Evolutionary conservation across 306 rosid species (phyloP).

Genomic region (Sophora flavescens): DNA sequence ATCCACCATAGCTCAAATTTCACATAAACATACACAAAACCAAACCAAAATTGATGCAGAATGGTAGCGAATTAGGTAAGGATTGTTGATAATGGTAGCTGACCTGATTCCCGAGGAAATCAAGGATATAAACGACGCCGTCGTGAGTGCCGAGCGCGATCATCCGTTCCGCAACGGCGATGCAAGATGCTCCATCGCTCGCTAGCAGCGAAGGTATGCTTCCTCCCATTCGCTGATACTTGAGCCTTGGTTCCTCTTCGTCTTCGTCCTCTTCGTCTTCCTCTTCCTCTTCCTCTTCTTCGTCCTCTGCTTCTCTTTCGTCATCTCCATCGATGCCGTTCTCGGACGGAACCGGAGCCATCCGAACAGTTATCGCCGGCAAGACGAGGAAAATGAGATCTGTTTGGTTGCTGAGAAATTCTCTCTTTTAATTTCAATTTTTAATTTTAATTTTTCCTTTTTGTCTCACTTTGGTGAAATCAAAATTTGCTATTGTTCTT

Average conservation of each 20-base stretch:
- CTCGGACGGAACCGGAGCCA: constrained; percentile 78
- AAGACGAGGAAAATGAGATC: constrained; percentile 10
- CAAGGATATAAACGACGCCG: constrained; percentile 80
- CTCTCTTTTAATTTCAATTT: not conserved
- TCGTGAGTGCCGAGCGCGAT: constrained; percentile 86
- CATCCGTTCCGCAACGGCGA: constrained; percentile 87
- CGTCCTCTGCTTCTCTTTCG: constrained; percentile 79
- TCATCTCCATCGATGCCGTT: constrained; percentile 86
- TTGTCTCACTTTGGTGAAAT: not conserved
- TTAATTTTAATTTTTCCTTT: not conserved
- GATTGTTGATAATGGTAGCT: not conserved
- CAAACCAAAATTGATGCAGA: not conserved
- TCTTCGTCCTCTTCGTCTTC: constrained; percentile 48
- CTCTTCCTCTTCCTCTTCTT: constrained; percentile 62
- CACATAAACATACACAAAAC: not conserved
- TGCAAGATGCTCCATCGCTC: constrained; percentile 73
- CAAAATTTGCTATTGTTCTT: not conserved
- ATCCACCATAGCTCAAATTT: not conserved
- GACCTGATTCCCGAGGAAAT: constrained; percentile 92
- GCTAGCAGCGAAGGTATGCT: constrained; percentile 74
- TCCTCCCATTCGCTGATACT: constrained; percentile 92
- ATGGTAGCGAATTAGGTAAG: not conserved
- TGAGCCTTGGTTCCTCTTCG: constrained; percentile 82
- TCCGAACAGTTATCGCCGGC: constrained; percentile 42
- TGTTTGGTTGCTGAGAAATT: constrained; percentile 13